phyloP scores from a whole-genome alignment of 2,329 filamentous ascomycete genomes.

The Peltaster fructicola region DNA sequence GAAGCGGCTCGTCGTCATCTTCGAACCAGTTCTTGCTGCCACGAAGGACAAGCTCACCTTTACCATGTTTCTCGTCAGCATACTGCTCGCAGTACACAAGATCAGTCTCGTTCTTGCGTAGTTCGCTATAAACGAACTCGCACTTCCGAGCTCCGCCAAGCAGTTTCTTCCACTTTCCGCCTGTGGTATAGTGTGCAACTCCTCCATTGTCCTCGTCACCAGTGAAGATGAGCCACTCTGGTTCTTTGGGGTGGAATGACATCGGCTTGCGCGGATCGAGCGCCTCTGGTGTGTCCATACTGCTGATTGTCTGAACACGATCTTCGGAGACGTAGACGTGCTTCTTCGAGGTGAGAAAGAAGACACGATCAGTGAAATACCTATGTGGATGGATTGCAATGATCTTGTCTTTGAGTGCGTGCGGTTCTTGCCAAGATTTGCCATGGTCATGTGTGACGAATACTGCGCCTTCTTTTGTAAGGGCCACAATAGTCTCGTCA shows the following conservation, averaged over 20 bases:
- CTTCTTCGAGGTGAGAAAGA: constrained; percentile 56
- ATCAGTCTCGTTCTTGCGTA: constrained; percentile 38
- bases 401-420: constrained; percentile 53
- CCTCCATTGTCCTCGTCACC: constrained; percentile 51
- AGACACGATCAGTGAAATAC: constrained; percentile 71
- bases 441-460: constrained; percentile 73
- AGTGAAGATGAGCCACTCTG: constrained; percentile 85
- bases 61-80: constrained; percentile 38
- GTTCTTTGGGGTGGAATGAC: constrained; percentile 67
- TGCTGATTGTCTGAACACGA: constrained; percentile 54
- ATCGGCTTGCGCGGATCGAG: constrained; percentile 35
- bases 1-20: constrained; percentile 42
- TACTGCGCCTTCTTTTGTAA: constrained; percentile 40
- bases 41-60: constrained; percentile 49
- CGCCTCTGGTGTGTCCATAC: constrained; percentile 52
- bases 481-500: constrained; percentile 58
- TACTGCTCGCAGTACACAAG: constrained; percentile 49
- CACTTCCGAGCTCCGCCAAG: constrained; percentile 62
- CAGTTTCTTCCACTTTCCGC: constrained; percentile 56
- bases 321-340: constrained; percentile 67
- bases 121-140: constrained; percentile 61
- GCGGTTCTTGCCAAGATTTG: constrained; percentile 56
- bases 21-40: constrained; percentile 69
- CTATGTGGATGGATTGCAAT: constrained; percentile 56
- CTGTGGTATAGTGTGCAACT: constrained; percentile 65